Evolutionary conservation across 768 basidiomycete species (phyloP).

Genomic region (Gloeopeniophorella convolvens): DNA sequence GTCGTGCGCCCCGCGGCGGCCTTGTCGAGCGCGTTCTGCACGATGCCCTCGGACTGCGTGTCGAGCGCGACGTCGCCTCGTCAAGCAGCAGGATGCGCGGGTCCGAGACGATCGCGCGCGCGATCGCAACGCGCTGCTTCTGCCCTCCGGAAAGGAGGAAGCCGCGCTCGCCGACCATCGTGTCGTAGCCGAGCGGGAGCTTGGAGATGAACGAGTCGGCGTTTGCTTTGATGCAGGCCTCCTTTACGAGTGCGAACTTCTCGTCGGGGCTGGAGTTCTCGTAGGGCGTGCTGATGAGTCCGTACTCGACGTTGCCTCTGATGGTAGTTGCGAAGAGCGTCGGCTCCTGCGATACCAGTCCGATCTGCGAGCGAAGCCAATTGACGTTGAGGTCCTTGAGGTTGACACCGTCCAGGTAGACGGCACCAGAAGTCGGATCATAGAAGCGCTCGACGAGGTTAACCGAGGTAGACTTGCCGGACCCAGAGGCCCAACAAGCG

Average conservation of each 20-base stretch:
- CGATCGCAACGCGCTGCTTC: conserved; percentile 86
- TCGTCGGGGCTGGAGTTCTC: conserved; percentile 68
- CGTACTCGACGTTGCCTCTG: conserved; percentile 75
- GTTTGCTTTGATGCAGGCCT: conserved; percentile 84
- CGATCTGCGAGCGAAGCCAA: conserved; percentile 84
- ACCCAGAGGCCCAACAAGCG: conserved; percentile 78
- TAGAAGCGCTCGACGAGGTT: conserved; percentile 85
- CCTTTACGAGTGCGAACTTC: conserved; percentile 69
- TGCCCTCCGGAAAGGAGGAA: conserved; percentile 82
- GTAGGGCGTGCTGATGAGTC: conserved; percentile 66
- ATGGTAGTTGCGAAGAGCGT: conserved; percentile 82
- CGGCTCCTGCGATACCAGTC: conserved; percentile 86
- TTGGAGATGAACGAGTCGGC: conserved; percentile 85
- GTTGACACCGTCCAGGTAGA: conserved; percentile 71
- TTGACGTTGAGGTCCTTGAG: conserved; percentile 71
- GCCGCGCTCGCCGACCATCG: conserved; percentile 83
- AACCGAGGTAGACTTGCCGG: conserved; percentile 72
- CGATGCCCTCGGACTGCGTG: conserved; percentile 76
- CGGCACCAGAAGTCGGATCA: conserved; percentile 61
- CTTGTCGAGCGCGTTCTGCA: conserved; percentile 87
- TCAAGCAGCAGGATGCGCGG: conserved; percentile 83
- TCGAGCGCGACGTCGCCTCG: conserved; percentile 87
- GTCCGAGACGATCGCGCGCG: conserved; percentile 84
- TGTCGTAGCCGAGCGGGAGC: conserved; percentile 78
- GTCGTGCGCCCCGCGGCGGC: conserved; percentile 70